Evolutionary conservation across 306 rosid species (phyloP).

Genomic region (Gynostemma pentaphyllum): DNA sequence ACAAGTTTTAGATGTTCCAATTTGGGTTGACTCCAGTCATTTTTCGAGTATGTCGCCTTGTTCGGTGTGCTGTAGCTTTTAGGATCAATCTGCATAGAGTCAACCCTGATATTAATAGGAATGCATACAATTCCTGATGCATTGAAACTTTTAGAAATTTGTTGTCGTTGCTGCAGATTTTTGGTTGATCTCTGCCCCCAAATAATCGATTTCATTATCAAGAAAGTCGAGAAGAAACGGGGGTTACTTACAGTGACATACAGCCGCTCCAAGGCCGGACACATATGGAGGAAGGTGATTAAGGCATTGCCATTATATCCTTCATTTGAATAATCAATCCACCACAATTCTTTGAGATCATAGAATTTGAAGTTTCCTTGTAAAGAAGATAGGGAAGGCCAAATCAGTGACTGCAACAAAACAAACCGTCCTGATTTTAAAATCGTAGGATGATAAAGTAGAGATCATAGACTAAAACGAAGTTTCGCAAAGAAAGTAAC

Average conservation of each 20-base stretch:
- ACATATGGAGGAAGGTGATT: constrained; percentile 44
- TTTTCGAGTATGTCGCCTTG: constrained; percentile 15
- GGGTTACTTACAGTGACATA: constrained; percentile 21
- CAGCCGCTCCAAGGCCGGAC: constrained; percentile 56
- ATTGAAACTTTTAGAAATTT: neutral
- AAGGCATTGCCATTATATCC: constrained; percentile 28
- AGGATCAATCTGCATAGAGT: constrained; percentile 39
- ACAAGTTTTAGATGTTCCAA: constrained; percentile 31
- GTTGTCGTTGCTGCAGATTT: neutral
- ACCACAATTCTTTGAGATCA: constrained; percentile 47
- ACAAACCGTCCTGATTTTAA: neutral
- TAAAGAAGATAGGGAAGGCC: constrained; percentile 41
- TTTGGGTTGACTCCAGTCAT: constrained; percentile 14
- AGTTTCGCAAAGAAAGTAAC: neutral
- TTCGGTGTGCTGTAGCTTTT: constrained; percentile 17
- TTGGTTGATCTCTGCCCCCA: neutral
- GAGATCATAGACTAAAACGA: neutral
- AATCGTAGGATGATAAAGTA: neutral
- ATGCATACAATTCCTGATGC: neutral
- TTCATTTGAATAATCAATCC: constrained; percentile 44
- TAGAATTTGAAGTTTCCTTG: constrained; percentile 45
- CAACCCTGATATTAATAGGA: neutral
- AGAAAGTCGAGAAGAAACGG: constrained; percentile 8
- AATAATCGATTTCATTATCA: neutral
- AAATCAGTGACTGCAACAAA: constrained; percentile 37